Conservation (phyloP, 441 rosid species). For the Erodium texanum region DNA sequence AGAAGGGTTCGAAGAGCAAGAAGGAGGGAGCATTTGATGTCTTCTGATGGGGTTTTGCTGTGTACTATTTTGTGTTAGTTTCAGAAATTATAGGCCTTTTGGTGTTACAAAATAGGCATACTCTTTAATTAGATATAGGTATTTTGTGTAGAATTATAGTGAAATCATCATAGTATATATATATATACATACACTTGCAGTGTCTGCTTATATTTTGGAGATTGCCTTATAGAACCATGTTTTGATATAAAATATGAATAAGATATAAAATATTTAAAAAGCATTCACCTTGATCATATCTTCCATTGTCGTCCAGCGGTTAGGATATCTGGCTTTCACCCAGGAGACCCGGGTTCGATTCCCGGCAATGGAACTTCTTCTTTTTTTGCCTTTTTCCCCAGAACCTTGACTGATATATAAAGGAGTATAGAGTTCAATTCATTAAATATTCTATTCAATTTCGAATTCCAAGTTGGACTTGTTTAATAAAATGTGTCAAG, state of each 20-base stretch:
- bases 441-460: too few relatives aligned
- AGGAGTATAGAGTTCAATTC: too few relatives aligned
- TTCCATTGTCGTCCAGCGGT: slow-evolving; percentile 59
- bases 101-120: background rate
- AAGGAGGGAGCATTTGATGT: slow-evolving; percentile 60
- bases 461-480: background rate
- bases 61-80: background rate
- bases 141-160: background rate
- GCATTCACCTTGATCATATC: background rate
- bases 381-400: too few relatives aligned
- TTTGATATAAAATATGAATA: too few relatives aligned
- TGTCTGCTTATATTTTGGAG: background rate
- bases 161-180: background rate
- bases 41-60: slow-evolving; percentile 42
- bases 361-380: slow-evolving; percentile 45
- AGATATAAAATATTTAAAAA: too few relatives aligned
- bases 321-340: slow-evolving; percentile 76
- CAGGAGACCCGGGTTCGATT: slow-evolving; percentile 71
- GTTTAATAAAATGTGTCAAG: too few relatives aligned
- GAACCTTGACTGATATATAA: too few relatives aligned
- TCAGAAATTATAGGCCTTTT: background rate
- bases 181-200: background rate
- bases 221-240: background rate
- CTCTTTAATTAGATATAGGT: slow-evolving; percentile 4
- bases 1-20: slow-evolving; percentile 15